These are phyloP conservation scores for Coniferiporia weirii DNA, from an alignment of 1,284 basidiomycete species.

Conservation along the genomic window DNA sequence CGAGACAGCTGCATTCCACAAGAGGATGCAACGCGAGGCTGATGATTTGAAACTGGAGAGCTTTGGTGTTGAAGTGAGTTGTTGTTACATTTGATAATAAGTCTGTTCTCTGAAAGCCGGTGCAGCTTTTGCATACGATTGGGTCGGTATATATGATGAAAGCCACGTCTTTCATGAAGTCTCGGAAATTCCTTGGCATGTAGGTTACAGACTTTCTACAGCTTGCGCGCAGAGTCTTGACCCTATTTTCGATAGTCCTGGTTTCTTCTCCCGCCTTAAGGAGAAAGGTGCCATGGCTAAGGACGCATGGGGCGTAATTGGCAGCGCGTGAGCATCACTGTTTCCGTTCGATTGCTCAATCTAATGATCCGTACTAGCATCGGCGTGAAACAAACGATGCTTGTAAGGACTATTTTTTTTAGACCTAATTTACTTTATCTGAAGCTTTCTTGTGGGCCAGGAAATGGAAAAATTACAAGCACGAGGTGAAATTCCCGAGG, in stretches of 20 bases:
- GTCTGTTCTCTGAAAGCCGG: constrained; percentile 16
- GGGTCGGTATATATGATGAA: constrained; percentile 92
- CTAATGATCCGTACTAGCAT: constrained; percentile 36
- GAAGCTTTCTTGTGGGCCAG: constrained; percentile 39
- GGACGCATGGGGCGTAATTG: constrained; percentile 91
- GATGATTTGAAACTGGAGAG: constrained; percentile 98
- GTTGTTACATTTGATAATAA: neutral
- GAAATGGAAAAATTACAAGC: constrained; percentile 91
- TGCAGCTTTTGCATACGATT: constrained; percentile 76
- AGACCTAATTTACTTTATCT: constrained; percentile 19
- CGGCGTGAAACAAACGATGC: constrained; percentile 64
- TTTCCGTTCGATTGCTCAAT: neutral
- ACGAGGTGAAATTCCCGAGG: constrained; percentile 80
- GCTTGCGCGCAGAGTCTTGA: neutral
- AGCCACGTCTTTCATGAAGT: constrained; percentile 89
- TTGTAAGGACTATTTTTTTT: constrained; percentile 11
- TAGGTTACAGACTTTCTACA: constrained; percentile 33
- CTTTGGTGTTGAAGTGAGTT: constrained; percentile 88
- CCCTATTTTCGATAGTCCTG: constrained; percentile 51
- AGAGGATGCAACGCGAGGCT: constrained; percentile 79
- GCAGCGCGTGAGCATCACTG: constrained; percentile 66
- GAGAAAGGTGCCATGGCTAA: constrained; percentile 92
- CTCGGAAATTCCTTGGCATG: constrained; percentile 86
- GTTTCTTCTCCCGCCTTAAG: constrained; percentile 92
- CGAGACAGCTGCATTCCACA: constrained; percentile 77